Base-by-base conservation (phyloP, 768 basidiomycete genomes). In the Suillus tomentosus region DNA sequence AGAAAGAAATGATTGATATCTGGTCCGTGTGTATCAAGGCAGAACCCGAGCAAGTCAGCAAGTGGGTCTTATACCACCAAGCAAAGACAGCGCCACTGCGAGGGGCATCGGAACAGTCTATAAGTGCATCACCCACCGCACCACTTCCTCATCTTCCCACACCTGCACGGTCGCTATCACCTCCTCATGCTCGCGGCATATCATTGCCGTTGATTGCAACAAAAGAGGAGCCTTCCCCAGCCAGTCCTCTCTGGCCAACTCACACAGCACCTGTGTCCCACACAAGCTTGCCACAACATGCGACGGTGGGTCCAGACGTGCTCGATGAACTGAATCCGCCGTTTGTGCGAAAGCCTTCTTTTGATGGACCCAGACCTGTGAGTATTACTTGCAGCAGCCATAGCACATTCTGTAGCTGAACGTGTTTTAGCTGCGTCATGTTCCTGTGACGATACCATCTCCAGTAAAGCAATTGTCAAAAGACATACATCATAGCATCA, bases 191-290 rank as follows among this genome's bases (percentile, higher is more conserved):
- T 0, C 67, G 66, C 1, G 60, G 62, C 3, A 62, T 62, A 27
- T 77, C 76, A n/a, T 57, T 77, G 37, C 74, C 74, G 0, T 70
- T 71, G 31, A 77, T 75, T 40, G 71, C 70, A 10, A 66, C 77
- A 56, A 75, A 75, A 63, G 34, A 65, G 13, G 74, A 75, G n/a
- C 13, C 43, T n/a, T 55, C 37, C 8, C 36, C 48, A 22, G 1
- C 24, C 6, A 54, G 59, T 5, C 65, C 65, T 19, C 11, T 62
- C 43, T 61, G 34, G 42, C 42, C 42, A 11, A 36, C n/a, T 3
- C 39, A 19, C 15, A 27, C 56, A 36, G 11, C n/a, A n/a, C 19
- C 37, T 36, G 31, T 61, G 9, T 36, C 31, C n/a, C 22, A 10
- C 15, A 19, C 14, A 22, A 61, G 13, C 53, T 61, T n/a, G 14